Percentiles rank a stretch among this genome's conserved stretches.
phyloP scores from a whole-genome alignment of 352 stramenopile species.

The Pythium folliculosum region DNA sequence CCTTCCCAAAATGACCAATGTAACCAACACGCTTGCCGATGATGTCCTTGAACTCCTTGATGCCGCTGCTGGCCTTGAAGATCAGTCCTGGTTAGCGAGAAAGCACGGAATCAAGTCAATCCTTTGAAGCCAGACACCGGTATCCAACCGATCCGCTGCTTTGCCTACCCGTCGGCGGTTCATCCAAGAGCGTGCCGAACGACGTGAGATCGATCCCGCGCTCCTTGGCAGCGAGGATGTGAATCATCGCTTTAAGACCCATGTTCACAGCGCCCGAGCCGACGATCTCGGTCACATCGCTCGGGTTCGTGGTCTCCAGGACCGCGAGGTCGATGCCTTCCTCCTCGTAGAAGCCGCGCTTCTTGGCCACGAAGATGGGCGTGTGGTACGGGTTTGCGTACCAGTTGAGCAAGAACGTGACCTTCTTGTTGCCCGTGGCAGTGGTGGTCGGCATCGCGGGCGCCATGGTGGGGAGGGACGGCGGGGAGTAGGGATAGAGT shows the following conservation, averaged over 20 bases:
- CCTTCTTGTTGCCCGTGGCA: constrained; percentile 37
- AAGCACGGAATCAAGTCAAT: neutral
- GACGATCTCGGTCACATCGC: constrained; percentile 55
- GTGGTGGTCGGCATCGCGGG: constrained; percentile 27
- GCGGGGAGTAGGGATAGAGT: neutral
- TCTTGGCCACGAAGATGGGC: constrained; percentile 57
- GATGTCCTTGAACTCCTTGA: constrained; percentile 57
- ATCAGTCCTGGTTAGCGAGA: constrained; percentile 34
- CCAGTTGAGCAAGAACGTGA: constrained; percentile 55
- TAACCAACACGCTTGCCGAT: constrained; percentile 54
- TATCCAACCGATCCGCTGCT: neutral
- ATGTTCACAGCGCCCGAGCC: constrained; percentile 49
- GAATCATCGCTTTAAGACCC: constrained; percentile 56
- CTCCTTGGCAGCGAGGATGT: constrained; percentile 53
- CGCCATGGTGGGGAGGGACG: constrained; percentile 29
- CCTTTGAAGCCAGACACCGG: neutral
- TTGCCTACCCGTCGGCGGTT: constrained; percentile 40
- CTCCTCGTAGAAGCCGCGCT: constrained; percentile 51
- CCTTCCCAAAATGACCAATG: constrained; percentile 56
- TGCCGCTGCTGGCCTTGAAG: constrained; percentile 55
- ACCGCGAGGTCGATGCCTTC: constrained; percentile 54
- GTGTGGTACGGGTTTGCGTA: constrained; percentile 60
- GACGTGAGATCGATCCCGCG: constrained; percentile 51
- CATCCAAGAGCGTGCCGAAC: constrained; percentile 47
- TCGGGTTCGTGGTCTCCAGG: constrained; percentile 53